phyloP scores from a whole-genome alignment of 2,329 filamentous ascomycete species.

The Phaeosphaeriaceae sp. region DNA sequence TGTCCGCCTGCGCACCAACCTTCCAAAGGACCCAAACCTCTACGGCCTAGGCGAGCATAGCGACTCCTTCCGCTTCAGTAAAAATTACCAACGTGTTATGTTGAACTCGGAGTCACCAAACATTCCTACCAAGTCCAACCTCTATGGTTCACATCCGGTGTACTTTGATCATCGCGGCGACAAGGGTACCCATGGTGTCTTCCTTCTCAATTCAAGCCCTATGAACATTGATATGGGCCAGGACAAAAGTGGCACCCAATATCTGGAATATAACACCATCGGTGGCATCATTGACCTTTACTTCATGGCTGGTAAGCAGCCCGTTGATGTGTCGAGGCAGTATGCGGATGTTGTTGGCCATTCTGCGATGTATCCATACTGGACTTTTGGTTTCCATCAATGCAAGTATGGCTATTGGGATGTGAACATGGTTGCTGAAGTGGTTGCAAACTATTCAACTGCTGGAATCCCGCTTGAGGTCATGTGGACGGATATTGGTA shows the following conservation, averaged over 20 bases:
- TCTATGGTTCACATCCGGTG: conserved; percentile 76
- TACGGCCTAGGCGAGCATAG: conserved; percentile 83
- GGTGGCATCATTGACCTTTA: conserved; percentile 75
- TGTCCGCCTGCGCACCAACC: conserved; percentile 71
- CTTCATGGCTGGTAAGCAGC: conserved; percentile 57
- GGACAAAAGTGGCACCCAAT: conserved; percentile 65
- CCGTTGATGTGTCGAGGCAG: conserved; percentile 56
- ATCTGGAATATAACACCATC: conserved; percentile 79
- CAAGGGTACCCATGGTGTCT: conserved; percentile 47
- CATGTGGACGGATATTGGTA: conserved; percentile 29
- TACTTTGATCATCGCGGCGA: conserved; percentile 74
- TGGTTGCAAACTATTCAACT: conserved; percentile 69
- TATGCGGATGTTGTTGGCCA: conserved; percentile 59
- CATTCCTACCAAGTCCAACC: conserved; percentile 66
- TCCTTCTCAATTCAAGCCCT: conserved; percentile 41
- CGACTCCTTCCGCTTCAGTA: conserved; percentile 71
- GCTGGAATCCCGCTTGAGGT: conserved; percentile 72
- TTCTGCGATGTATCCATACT: conserved; percentile 59
- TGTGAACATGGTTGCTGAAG: conserved; percentile 69
- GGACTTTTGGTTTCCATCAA: conserved; percentile 60
- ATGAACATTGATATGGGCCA: conserved; percentile 79
- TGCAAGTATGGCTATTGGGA: conserved; percentile 62
- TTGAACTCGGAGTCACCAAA: conserved; percentile 72
- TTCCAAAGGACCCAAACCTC: conserved; percentile 72
- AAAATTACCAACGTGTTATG: conserved; percentile 71